Percentiles rank a stretch among this genome's conserved stretches.
phyloP scores from a whole-genome alignment of 208 protist species.

The Acanthamoeba castellanii region DNA sequence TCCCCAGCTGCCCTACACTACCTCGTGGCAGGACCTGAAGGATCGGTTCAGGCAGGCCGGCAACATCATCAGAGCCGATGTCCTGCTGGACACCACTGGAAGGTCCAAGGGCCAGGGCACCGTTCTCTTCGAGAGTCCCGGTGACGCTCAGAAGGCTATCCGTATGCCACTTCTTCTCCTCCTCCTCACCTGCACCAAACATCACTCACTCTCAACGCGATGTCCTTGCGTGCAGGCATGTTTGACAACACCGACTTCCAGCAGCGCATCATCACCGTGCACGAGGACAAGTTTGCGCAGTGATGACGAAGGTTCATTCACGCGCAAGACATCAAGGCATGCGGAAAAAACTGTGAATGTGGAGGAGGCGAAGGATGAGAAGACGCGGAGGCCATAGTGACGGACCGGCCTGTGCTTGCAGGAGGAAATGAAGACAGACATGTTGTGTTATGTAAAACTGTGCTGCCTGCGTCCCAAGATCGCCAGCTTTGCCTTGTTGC shows the following conservation, averaged over 20 bases:
- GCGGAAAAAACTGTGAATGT: too few species aligned
- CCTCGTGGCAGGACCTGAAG: constrained; percentile 70
- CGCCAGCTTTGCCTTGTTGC: too few species aligned
- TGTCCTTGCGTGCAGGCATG: background rate
- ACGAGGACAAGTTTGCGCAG: constrained; percentile 65
- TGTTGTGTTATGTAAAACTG: too few species aligned
- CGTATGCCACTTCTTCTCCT: background rate
- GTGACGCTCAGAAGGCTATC: constrained; percentile 36
- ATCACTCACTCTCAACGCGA: background rate
- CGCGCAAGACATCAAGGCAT: background rate
- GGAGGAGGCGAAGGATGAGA: too few species aligned
- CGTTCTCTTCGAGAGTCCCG: constrained; percentile 38
- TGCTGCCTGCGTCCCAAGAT: too few species aligned
- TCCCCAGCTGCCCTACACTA: constrained; percentile 20
- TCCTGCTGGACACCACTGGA: background rate
- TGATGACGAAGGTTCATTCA: background rate
- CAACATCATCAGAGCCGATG: constrained; percentile 41
- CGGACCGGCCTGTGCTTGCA: too few species aligned
- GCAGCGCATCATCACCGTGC: constrained; percentile 33
- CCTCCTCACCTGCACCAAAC: background rate
- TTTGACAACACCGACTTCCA: constrained; percentile 69
- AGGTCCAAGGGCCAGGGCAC: constrained; percentile 33
- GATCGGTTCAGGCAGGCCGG: constrained; percentile 38
- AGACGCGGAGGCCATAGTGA: too few species aligned
- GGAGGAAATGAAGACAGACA: too few species aligned